phyloP scores from a whole-genome alignment of 1,284 basidiomycete species.

The Malassezia sp. region DNA sequence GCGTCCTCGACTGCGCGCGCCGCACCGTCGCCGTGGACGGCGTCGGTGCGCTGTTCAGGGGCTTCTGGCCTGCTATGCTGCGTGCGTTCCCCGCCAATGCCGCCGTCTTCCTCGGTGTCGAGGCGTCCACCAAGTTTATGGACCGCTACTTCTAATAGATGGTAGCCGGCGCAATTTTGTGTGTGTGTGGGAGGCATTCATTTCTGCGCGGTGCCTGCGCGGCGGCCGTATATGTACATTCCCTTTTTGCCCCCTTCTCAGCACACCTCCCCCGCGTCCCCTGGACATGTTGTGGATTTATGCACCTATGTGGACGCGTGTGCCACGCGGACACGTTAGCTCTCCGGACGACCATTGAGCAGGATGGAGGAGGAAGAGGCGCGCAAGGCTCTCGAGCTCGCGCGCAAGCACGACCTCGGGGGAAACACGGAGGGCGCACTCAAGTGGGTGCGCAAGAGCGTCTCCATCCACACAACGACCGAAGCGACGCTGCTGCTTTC shows the following conservation, averaged over 20 bases:
- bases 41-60: conserved; percentile 80
- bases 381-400: conserved; percentile 36
- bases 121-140: conserved; percentile 62
- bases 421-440: conserved; percentile 53
- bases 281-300: not conserved
- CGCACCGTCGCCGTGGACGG: conserved; percentile 91
- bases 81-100: conserved; percentile 69
- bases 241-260: too few species aligned
- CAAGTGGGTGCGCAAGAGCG: conserved; percentile 81
- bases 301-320: too few species aligned
- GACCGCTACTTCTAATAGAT: conserved; percentile 56
- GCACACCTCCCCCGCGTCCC: too few species aligned
- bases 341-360: not conserved
- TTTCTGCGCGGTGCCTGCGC: too few species aligned
- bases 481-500: conserved; percentile 63
- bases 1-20: conserved; percentile 79
- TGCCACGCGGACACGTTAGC: too few species aligned
- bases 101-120: conserved; percentile 82
- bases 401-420: conserved; percentile 34
- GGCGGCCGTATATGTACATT: too few species aligned
- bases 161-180: too few species aligned
- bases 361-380: conserved; percentile 37
- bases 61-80: conserved; percentile 82
- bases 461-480: conserved; percentile 68
- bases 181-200: too few species aligned